Evolutionary conservation across 2,329 filamentous ascomycete species (phyloP), one percentile per base, ranked within the genome.

Genomic region (Shiraia bambusicola): DNA sequence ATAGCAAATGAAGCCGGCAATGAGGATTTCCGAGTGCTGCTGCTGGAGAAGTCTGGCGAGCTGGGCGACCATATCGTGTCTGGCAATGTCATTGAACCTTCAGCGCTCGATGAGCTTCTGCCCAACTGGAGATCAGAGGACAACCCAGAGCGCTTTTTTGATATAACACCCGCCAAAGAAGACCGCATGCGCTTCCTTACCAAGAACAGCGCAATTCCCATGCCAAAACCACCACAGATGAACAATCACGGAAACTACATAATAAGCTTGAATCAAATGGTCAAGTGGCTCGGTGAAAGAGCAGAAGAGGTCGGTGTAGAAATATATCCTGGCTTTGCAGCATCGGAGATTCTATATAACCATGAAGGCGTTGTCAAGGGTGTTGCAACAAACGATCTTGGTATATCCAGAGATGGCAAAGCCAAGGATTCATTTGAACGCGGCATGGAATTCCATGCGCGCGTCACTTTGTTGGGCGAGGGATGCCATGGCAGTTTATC

Each of bases 231-330:
- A 31, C 93, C 93, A 24, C 93, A 97, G 74, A 98, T 98, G 93
- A 83, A 91, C 75, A 98, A 98, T 68, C 82, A 95, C 61, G 93
- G 93, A 55, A 98, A 98, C 72, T 97, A 94, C 70, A 98, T 98
- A 55, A 83, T 98, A 62, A 95, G 88, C 63, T 73, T 98, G 61
- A 97, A 94, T 69, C 88, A 97, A 69, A 86, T 98, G 63, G 87
- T 87, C 42, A 94, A 92, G 71, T 98, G 93, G 93, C 77, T 98
- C 2, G 91, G 88, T 34, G 93, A 97, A 67, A 82, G 92, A 34
- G 93, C 93, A n/a, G 93, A 98, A 71, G 93, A 97, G 72, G 65
- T 94, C 22, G 93, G 93, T 24, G 93, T 98, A 19, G 93, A 98
- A 71, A 82, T 98, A 10, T 98, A 97, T 60, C 88, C 93, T 3